These are phyloP conservation scores for Quercus glauca DNA, from an alignment of 306 rosid genomes.

Conservation along the genomic window DNA sequence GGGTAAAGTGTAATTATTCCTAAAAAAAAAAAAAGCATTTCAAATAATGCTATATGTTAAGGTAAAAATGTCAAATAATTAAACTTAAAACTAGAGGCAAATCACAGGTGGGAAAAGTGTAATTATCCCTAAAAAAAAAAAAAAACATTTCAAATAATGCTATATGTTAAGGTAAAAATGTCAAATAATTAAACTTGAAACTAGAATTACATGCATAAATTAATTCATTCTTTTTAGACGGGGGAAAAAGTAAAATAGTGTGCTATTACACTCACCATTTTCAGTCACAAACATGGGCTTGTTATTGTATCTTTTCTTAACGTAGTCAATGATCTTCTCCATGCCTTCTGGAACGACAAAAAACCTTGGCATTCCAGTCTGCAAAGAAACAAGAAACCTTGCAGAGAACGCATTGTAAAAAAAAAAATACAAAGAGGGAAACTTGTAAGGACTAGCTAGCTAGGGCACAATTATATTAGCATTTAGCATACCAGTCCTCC, in stretches of 20 bases:
- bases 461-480: slow-evolving; percentile 4
- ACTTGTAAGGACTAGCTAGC: background rate
- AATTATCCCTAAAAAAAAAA: too few species aligned
- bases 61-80: background rate
- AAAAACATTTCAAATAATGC: too few species aligned
- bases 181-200: slow-evolving; percentile 3
- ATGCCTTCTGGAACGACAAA: slow-evolving; percentile 67
- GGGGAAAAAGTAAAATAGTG: background rate
- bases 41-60: background rate
- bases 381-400: background rate
- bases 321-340: slow-evolving; percentile 48
- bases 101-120: too few species aligned
- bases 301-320: slow-evolving; percentile 48
- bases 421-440: background rate
- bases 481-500: slow-evolving; percentile 36
- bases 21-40: too few species aligned
- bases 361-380: slow-evolving; percentile 51
- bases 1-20: too few species aligned
- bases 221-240: too few species aligned
- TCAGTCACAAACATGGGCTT: slow-evolving; percentile 59
- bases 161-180: background rate
- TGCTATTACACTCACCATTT: slow-evolving; percentile 43
- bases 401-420: background rate
- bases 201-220: background rate
- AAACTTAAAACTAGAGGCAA: background rate